These are phyloP conservation scores for Sonneratia alba DNA, from an alignment of 345 rosid genomes.

Conservation along the genomic window DNA sequence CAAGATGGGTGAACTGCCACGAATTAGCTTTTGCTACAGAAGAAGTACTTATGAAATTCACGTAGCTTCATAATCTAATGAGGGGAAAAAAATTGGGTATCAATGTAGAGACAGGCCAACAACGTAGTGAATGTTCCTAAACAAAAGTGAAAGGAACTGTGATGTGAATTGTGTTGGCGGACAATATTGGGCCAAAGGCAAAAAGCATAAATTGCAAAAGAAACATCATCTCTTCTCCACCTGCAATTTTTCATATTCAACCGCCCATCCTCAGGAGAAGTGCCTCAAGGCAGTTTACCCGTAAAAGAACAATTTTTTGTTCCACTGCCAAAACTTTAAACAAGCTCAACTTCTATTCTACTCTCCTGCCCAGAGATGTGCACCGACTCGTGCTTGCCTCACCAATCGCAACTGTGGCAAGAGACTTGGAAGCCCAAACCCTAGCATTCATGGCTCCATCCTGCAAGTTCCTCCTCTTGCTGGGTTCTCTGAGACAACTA, in stretches of 20 bases:
- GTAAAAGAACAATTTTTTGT: background rate
- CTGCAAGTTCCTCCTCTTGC: conserved; percentile 80
- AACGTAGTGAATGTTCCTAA: background rate
- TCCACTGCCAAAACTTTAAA: background rate
- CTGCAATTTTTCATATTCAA: background rate
- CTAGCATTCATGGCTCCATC: conserved; percentile 85
- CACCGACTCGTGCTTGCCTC: conserved; percentile 55
- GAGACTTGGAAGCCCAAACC: conserved; percentile 91
- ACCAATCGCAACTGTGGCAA: conserved; percentile 81
- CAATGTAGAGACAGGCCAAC: background rate
- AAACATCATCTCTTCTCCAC: background rate
- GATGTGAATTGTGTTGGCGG: background rate
- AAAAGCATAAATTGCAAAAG: background rate
- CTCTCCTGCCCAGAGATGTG: conserved; percentile 18
- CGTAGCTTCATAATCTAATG: background rate
- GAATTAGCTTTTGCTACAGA: background rate
- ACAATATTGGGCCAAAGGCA: background rate
- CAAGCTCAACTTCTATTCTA: background rate
- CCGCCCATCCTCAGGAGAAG: background rate
- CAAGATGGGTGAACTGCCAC: background rate
- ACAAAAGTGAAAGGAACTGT: background rate
- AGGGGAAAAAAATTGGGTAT: background rate
- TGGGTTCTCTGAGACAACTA: conserved; percentile 55
- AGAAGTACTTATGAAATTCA: background rate
- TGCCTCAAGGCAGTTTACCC: background rate